Conservation (phyloP, 768 basidiomycete species). For the button mushroom (Agaricus bisporus) region DNA sequence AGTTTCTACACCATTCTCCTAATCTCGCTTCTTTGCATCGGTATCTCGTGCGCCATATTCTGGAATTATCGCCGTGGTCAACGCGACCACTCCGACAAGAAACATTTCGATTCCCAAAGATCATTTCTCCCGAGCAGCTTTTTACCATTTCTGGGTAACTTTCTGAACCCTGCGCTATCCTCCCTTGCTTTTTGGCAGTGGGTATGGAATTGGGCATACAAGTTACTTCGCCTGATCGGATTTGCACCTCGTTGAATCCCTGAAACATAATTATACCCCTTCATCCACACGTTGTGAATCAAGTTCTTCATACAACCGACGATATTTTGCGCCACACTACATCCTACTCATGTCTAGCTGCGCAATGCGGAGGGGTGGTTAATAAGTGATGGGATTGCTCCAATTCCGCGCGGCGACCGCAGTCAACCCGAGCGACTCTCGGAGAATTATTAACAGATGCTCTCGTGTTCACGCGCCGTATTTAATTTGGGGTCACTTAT, state of each 20-base stretch:
- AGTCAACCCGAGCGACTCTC: no score
- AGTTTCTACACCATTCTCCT: not conserved
- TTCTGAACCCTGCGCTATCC: not conserved
- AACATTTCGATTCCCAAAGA: not conserved
- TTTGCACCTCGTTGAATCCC: conserved; percentile 4
- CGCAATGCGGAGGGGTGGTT: no score
- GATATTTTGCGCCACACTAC: no score
- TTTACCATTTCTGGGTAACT: not conserved
- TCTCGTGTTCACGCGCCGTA: no score
- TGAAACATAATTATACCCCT: no score
- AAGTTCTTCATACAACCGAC: no score
- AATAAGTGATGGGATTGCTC: no score
- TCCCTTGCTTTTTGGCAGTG: not conserved
- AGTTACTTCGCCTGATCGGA: not conserved
- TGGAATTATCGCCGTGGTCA: not conserved
- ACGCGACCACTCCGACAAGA: not conserved
- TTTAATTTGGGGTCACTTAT: no score
- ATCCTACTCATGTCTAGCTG: no score
- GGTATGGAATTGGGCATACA: not conserved
- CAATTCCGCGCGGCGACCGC: no score
- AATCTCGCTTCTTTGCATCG: not conserved
- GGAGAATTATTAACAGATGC: no score
- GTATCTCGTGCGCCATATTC: not conserved
- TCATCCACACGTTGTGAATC: not conserved
- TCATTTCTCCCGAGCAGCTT: not conserved